Base-by-base conservation (phyloP, 148 eudicot species). In the Nepenthes gracilis region DNA sequence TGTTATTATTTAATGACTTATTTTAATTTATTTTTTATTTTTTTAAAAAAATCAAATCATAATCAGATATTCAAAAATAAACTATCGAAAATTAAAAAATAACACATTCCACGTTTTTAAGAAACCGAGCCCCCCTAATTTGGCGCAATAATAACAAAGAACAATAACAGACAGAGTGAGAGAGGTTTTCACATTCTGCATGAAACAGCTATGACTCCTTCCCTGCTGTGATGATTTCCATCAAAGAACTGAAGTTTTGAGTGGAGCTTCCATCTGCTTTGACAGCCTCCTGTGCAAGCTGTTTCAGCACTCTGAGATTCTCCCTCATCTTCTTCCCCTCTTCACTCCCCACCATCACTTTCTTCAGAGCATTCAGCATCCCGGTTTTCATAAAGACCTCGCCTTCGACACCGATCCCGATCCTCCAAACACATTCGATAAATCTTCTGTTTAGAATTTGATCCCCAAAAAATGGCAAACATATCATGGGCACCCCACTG, bases 381-480 rank as follows among this genome's bases (percentile, higher is more conserved):
- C 69, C 81, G 5, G 13, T 36, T 51, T 71, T 71, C 2, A 73
- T 76, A 50, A 83, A 71, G 11, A 35, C 67, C 35, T 85, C 83
- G 1, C 80, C 84, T 36, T 75, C 72, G 3, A 86, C 63, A 2
- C 76, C 66, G 45, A 70, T 40, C 0, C 97, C 97, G 8, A 81
- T 68, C 13, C 56, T 69, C 73, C 80, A 74, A 1, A 67, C 75
- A 9, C 67, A 47, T 59, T 82, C 90, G 32, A 86, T 70, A 64
- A 78, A 68, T 73, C 81, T 64, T 4, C 69, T 45, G 15, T 82
- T 77, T 62, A 90, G 8, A 36, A 54, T 61, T 4, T 86, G 91
- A 36, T 90, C 97, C 7, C 76, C 88, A 0, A 84, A 75, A 57
- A 86, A 73, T 1, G 95, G 91, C 75, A 83, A 70, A 50, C 91